A percentile compares a stretch with the other conserved stretches of the same genome.
These are phyloP conservation scores for Rickenella mellea DNA, from an alignment of 768 basidiomycete species.

Conservation along the genomic window DNA sequence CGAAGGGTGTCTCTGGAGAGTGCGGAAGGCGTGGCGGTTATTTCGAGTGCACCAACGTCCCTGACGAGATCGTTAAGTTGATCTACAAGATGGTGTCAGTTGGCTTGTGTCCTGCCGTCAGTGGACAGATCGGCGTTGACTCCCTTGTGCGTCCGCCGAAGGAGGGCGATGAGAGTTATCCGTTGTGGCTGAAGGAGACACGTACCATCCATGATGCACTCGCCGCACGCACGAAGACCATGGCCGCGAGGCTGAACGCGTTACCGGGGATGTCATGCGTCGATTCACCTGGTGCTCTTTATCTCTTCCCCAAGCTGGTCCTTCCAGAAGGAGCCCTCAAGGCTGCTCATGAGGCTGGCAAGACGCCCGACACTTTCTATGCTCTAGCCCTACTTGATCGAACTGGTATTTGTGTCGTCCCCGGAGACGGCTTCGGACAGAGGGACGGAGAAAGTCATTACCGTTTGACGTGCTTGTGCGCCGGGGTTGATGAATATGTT, in stretches of 20 bases:
- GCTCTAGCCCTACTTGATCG: conserved; percentile 73
- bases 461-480: conserved; percentile 88
- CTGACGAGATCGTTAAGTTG: conserved; percentile 66
- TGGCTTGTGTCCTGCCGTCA: conserved; percentile 78
- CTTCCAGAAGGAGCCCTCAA: conserved; percentile 65
- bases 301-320: conserved; percentile 80
- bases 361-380: conserved; percentile 86
- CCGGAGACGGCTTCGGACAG: conserved; percentile 93
- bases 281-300: conserved; percentile 84
- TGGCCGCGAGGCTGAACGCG: conserved; percentile 72
- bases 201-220: conserved; percentile 69
- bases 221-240: conserved; percentile 54
- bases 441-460: conserved; percentile 86
- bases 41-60: conserved; percentile 84
- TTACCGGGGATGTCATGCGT: conserved; percentile 88
- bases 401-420: conserved; percentile 90
- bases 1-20: conserved; percentile 93
- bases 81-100: conserved; percentile 97
- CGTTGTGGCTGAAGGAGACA: conserved; percentile 78
- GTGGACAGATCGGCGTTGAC: conserved; percentile 92
- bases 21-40: conserved; percentile 97
- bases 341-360: conserved; percentile 61
- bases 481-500: conserved; percentile 90
- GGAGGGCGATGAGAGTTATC: conserved; percentile 64
- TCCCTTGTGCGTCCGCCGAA: conserved; percentile 87